Conservation (phyloP, 2,329 filamentous ascomycete genomes). For the Pseudogymnoascus sp. region DNA sequence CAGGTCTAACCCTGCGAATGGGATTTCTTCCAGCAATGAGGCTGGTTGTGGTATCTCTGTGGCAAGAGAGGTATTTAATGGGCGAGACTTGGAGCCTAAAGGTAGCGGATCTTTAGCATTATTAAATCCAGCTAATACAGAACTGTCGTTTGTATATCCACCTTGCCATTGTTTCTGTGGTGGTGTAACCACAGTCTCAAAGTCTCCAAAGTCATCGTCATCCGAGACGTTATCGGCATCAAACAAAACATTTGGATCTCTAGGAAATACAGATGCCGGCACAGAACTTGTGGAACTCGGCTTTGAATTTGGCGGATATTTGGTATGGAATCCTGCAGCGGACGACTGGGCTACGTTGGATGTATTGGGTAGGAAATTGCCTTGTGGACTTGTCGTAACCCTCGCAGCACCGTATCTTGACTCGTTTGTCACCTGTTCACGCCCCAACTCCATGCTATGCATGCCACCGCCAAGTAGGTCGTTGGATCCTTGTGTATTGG, state of each 20-base stretch:
- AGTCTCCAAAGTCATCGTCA: conserved; percentile 59
- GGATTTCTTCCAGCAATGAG: conserved; percentile 45
- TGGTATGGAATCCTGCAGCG: neutral
- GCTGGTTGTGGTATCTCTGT: conserved; percentile 37
- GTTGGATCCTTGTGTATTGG: neutral
- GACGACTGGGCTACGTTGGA: neutral
- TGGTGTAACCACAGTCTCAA: conserved; percentile 44
- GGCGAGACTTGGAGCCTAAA: neutral
- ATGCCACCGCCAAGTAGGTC: neutral
- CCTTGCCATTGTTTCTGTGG: conserved; percentile 12
- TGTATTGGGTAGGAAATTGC: neutral
- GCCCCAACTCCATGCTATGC: neutral
- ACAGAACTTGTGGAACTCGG: neutral
- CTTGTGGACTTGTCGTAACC: neutral
- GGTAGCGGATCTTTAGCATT: neutral
- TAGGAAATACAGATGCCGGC: neutral
- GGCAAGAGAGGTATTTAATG: neutral
- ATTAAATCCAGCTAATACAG: neutral
- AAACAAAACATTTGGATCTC: conserved; percentile 23
- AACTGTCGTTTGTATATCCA: neutral
- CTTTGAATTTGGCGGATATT: neutral
- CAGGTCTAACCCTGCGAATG: conserved; percentile 41
- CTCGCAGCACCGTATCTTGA: neutral
- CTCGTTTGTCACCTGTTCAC: neutral
- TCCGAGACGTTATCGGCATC: conserved; percentile 33